phyloP scores from a whole-genome alignment of 176 grass and related monocot genomes.

The Eragrostis curvula region DNA sequence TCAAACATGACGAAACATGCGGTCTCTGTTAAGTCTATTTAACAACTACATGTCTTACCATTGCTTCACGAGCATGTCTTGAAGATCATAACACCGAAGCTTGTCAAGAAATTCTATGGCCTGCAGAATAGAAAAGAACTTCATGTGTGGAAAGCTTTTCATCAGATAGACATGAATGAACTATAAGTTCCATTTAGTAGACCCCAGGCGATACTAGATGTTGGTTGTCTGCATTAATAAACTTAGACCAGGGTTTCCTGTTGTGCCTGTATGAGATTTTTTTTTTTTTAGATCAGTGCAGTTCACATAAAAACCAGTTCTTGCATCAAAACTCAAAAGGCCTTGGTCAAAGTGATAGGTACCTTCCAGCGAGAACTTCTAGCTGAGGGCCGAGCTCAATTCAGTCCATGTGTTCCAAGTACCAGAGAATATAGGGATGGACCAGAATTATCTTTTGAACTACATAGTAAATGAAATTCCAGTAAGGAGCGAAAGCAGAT shows the following conservation, averaged over 20 bases:
- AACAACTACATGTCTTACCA: too few relatives aligned
- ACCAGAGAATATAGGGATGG: constrained; percentile 43
- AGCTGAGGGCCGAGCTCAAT: constrained; percentile 92
- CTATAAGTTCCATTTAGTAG: constrained; percentile 2
- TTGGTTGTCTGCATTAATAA: constrained; percentile 90
- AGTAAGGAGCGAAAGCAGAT: too few relatives aligned
- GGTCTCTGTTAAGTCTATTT: too few relatives aligned
- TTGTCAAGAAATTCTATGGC: constrained; percentile 95
- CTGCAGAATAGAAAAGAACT: constrained; percentile 49
- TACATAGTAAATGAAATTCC: too few relatives aligned
- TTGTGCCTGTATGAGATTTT: constrained; percentile 79
- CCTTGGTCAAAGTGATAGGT: constrained; percentile 1
- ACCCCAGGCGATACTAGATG: constrained; percentile 92
- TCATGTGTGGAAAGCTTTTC: constrained; percentile 21
- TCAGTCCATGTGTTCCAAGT: constrained; percentile 81
- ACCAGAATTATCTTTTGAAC: constrained; percentile 10
- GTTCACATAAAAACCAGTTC: background rate
- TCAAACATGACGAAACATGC: too few relatives aligned
- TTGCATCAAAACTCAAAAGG: constrained; percentile 33
- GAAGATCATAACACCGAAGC: constrained; percentile 93
- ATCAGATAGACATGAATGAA: background rate
- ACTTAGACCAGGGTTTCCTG: constrained; percentile 89
- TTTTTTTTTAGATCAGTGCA: constrained; percentile 5
- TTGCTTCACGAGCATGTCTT: constrained; percentile 87
- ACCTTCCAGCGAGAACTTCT: constrained; percentile 95